A percentile compares a stretch with the other conserved stretches of the same genome.
Evolutionary conservation across 192 early-diverging fungal species (phyloP).

Genomic region (Mortierella alpina): DNA sequence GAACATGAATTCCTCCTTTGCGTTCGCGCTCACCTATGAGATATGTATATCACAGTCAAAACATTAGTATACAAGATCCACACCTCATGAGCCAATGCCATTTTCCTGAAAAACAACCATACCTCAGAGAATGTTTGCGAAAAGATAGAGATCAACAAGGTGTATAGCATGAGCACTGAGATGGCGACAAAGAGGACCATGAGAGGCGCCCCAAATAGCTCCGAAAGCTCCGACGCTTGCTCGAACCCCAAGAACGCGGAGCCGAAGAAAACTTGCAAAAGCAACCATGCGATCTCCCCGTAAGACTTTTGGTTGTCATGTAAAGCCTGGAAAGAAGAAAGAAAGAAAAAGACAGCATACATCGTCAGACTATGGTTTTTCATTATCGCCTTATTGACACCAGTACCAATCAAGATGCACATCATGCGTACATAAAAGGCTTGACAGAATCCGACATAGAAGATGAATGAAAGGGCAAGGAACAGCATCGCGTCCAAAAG

Average conservation of each 20-base stretch:
- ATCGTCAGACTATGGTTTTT: not conserved
- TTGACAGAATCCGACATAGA: slow-evolving; percentile 57
- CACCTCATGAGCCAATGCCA: not conserved
- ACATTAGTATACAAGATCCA: not conserved
- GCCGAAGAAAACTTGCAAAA: slow-evolving; percentile 56
- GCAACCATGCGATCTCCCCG: slow-evolving; percentile 53
- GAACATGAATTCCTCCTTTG: slow-evolving; percentile 59
- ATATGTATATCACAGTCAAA: not conserved
- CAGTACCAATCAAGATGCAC: not conserved
- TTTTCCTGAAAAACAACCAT: not conserved
- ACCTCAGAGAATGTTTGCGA: slow-evolving; percentile 51
- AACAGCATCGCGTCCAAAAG: slow-evolving; percentile 55
- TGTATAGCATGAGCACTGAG: slow-evolving; percentile 52
- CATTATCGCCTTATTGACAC: not conserved
- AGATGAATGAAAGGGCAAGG: slow-evolving; percentile 49
- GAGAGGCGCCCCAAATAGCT: slow-evolving; percentile 48
- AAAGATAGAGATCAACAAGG: slow-evolving; percentile 57
- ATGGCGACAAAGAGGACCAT: slow-evolving; percentile 59
- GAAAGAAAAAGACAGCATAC: not conserved
- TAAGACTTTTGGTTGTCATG: slow-evolving; percentile 47
- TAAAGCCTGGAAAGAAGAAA: slow-evolving; percentile 14
- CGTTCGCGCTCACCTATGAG: slow-evolving; percentile 53
- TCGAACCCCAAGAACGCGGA: slow-evolving; percentile 56
- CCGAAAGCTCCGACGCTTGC: slow-evolving; percentile 40
- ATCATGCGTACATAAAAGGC: slow-evolving; percentile 38